Evolutionary conservation across 192 early-diverging fungal species (phyloP).

Genomic region (Coemansia sp.): DNA sequence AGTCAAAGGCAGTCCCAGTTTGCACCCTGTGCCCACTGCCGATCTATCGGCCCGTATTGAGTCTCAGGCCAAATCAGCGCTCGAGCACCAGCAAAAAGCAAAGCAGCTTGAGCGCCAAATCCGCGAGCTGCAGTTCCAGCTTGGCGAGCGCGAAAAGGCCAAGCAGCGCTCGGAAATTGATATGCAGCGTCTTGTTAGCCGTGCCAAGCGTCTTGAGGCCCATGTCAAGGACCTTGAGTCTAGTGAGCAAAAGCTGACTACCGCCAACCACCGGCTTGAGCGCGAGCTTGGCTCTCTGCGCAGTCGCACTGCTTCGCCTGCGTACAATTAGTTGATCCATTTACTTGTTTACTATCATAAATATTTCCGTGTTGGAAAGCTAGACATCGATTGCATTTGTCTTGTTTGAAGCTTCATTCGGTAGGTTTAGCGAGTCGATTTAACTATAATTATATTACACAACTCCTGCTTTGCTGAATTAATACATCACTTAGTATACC

Average conservation of each 20-base stretch:
- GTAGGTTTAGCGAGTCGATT: too few species aligned
- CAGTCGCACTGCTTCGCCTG: constrained; percentile 49
- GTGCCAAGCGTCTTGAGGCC: constrained; percentile 49
- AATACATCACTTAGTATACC: too few species aligned
- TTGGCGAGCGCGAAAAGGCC: constrained; percentile 78
- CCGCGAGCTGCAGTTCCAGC: constrained; percentile 83
- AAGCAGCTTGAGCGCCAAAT: constrained; percentile 69
- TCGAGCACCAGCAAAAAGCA: constrained; percentile 48
- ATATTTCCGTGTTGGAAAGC: too few species aligned
- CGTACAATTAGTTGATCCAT: constrained; percentile 10
- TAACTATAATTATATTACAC: too few species aligned
- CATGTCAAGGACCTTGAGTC: constrained; percentile 49
- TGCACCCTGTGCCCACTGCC: constrained; percentile 37
- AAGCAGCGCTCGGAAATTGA: constrained; percentile 75
- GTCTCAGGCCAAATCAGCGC: constrained; percentile 43
- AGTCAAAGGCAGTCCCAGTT: constrained; percentile 57
- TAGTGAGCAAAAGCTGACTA: constrained; percentile 37
- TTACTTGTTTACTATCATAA: not conserved
- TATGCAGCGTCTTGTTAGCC: constrained; percentile 60
- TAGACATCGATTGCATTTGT: too few species aligned
- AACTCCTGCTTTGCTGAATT: too few species aligned
- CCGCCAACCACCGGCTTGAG: constrained; percentile 50
- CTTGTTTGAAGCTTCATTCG: too few species aligned
- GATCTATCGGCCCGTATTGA: constrained; percentile 43
- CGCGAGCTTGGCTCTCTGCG: constrained; percentile 48